Conservation (phyloP, 2,329 filamentous ascomycete genomes). For the Colletotrichum sp. region DNA sequence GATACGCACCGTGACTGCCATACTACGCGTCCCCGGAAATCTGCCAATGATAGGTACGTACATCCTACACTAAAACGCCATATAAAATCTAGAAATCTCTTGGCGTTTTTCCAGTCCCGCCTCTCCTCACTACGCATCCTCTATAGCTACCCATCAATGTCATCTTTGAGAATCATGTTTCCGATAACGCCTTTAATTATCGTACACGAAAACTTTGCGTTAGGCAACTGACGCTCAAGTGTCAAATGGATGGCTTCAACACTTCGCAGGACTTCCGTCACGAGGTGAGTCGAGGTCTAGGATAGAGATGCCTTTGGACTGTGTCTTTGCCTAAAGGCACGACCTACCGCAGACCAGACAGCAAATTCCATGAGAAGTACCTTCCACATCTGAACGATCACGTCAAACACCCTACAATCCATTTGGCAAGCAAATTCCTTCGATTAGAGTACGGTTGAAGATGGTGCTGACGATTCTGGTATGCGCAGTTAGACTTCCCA, state of each 20-base stretch:
- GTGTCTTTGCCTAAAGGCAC: background rate
- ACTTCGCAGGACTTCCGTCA: background rate
- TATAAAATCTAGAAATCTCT: background rate
- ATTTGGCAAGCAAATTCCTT: background rate
- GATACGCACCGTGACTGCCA: background rate
- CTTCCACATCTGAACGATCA: fast-evolving
- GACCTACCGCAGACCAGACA: background rate
- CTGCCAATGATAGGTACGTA: background rate
- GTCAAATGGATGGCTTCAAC: background rate
- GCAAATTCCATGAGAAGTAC: fast-evolving
- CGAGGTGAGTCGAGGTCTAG: background rate
- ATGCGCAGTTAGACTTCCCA: background rate
- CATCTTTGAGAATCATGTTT: background rate
- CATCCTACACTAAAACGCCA: too few relatives aligned
- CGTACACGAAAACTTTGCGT: fast-evolving
- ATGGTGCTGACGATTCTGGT: background rate
- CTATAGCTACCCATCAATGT: background rate
- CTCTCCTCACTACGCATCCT: background rate
- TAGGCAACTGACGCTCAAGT: background rate
- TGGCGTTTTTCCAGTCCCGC: fast-evolving
- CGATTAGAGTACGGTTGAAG: fast-evolving
- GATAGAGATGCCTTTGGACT: fast-evolving
- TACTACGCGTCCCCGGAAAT: background rate
- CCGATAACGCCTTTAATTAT: background rate
- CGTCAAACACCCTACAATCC: background rate